These are phyloP conservation scores for Apiospora phragmitis DNA, from an alignment of 2,329 filamentous ascomycete genomes.

Conservation along the genomic window DNA sequence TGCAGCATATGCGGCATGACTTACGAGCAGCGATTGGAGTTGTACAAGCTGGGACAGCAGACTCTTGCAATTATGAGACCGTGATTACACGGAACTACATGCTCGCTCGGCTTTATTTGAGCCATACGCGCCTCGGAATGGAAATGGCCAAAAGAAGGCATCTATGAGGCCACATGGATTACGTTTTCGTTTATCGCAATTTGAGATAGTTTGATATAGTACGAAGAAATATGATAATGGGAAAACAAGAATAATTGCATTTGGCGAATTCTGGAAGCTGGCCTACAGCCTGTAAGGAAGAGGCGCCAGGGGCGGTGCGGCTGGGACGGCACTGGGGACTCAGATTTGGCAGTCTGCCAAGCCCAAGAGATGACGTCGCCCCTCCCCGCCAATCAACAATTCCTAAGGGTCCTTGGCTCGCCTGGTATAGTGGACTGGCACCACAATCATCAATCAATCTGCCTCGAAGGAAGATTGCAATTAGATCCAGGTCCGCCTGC, in stretches of 20 bases:
- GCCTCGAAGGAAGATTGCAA: conserved; percentile 7
- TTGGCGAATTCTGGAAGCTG: not conserved
- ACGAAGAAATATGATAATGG: not conserved
- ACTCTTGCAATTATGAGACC: not conserved
- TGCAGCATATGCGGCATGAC: not conserved
- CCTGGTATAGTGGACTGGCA: not conserved
- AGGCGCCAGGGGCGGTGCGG: not conserved
- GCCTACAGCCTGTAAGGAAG: not conserved
- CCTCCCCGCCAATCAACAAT: not conserved
- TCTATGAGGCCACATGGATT: not conserved
- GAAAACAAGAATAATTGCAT: not conserved
- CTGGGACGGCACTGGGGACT: not conserved
- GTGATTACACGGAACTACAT: not conserved
- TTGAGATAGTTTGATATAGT: not conserved
- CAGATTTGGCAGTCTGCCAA: not conserved
- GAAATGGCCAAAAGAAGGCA: not conserved
- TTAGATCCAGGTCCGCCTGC: not conserved
- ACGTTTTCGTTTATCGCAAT: not conserved
- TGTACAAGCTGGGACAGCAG: not conserved
- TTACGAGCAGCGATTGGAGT: not conserved
- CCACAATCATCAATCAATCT: conserved; percentile 4
- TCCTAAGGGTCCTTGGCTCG: conserved; percentile 1
- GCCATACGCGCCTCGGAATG: not conserved
- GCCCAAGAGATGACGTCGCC: not conserved
- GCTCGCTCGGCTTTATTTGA: not conserved